Evolutionary conservation across 352 stramenopile genomes (phyloP).

Genomic region (Aphanomyces stellatus): DNA sequence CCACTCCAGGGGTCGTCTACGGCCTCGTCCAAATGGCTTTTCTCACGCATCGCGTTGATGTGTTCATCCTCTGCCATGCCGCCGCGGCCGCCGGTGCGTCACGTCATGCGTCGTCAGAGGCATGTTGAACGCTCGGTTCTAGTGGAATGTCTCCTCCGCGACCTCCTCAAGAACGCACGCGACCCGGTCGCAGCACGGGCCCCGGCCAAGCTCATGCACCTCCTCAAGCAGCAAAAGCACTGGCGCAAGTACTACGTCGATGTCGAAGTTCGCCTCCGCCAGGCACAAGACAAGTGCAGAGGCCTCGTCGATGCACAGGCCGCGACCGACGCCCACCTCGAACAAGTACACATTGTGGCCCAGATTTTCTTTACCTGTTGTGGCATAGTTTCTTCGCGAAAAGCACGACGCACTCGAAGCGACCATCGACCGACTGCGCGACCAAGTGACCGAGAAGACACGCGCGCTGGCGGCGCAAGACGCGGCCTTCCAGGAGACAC

Average conservation of each 20-base stretch:
- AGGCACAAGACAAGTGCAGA: background rate
- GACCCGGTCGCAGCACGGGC: background rate
- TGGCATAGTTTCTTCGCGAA: background rate
- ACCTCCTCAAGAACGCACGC: background rate
- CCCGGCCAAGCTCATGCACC: background rate
- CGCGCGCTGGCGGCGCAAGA: background rate
- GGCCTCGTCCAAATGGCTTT: slow-evolving; percentile 18
- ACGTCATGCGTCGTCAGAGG: background rate
- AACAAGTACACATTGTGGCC: background rate
- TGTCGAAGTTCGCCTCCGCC: background rate
- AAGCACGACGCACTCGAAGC: background rate
- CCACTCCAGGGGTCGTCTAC: background rate
- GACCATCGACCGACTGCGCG: background rate
- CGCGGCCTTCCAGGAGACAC: background rate
- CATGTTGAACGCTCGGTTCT: too few species aligned
- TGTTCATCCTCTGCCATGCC: slow-evolving; percentile 14
- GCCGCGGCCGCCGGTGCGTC: background rate
- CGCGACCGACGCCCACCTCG: background rate
- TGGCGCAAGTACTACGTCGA: slow-evolving; percentile 14
- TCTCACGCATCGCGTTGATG: background rate
- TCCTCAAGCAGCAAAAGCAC: slow-evolving; percentile 11
- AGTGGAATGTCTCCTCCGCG: slow-evolving; percentile 9
- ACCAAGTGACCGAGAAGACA: background rate
- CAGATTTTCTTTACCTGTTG: background rate
- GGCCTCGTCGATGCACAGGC: background rate